Evolutionary conservation across 106 monocot species (phyloP).

Genomic region (Posidonia australis): DNA sequence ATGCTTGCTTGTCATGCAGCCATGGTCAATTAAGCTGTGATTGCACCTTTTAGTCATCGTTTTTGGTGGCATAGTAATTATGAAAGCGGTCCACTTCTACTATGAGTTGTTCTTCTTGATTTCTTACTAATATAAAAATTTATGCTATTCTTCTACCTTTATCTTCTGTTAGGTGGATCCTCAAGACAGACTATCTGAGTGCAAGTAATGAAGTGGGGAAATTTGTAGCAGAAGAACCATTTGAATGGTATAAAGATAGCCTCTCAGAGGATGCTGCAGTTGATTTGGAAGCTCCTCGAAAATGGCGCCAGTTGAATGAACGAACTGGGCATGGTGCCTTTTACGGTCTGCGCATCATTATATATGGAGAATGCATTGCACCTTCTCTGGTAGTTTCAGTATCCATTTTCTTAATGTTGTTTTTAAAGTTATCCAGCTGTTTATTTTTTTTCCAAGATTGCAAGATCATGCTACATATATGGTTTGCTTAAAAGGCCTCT

Average conservation of each 20-base stretch:
- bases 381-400: constrained; percentile 56
- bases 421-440: background rate
- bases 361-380: constrained; percentile 88
- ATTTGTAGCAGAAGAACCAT: constrained; percentile 68
- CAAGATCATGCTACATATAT: no score
- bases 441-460: no score
- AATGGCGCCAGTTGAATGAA: constrained; percentile 78
- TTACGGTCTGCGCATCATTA: constrained; percentile 54
- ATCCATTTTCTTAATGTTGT: background rate
- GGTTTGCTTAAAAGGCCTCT: no score
- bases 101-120: no score
- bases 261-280: constrained; percentile 70
- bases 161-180: constrained; percentile 66
- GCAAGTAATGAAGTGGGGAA: constrained; percentile 68
- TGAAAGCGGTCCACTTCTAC: no score
- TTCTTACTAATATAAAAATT: background rate
- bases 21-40: no score
- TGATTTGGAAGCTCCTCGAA: constrained; percentile 71
- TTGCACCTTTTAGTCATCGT: no score
- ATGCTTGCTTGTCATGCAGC: no score
- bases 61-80: no score
- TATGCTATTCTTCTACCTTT: background rate
- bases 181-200: constrained; percentile 70
- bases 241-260: constrained; percentile 68
- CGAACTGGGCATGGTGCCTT: constrained; percentile 78